phyloP scores from a whole-genome alignment of 2,329 filamentous ascomycete species.

The Colletotrichum abscissum region DNA sequence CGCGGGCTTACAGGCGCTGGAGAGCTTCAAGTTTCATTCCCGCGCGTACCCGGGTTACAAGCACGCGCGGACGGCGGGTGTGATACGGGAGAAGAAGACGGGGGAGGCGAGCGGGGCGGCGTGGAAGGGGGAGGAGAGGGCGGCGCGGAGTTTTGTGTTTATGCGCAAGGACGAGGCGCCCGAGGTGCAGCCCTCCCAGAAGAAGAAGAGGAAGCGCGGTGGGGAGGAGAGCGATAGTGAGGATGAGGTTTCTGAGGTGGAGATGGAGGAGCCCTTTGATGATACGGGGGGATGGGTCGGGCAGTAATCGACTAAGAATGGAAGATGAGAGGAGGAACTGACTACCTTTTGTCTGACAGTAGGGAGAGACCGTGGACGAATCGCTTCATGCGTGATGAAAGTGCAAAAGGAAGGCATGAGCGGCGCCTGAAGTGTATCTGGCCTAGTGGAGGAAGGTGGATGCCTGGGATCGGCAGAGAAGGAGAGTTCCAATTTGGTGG shows the following conservation, averaged over 20 bases:
- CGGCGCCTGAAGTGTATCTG: too few species aligned
- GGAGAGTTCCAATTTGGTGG: too few species aligned
- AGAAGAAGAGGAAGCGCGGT: conserved; percentile 46
- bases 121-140: conserved; percentile 55
- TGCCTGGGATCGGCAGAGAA: too few species aligned
- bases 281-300: not conserved
- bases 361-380: too few species aligned
- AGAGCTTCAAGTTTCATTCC: conserved; percentile 77
- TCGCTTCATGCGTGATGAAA: too few species aligned
- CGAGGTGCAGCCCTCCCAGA: conserved; percentile 39
- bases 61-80: conserved; percentile 79
- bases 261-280: conserved; percentile 41
- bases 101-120: conserved; percentile 53
- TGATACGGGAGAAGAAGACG: conserved; percentile 60
- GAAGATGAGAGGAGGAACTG: too few species aligned
- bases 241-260: conserved; percentile 37
- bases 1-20: conserved; percentile 74
- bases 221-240: conserved; percentile 44
- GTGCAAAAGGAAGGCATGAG: too few species aligned
- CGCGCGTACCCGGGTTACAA: conserved; percentile 77
- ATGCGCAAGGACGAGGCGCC: conserved; percentile 65
- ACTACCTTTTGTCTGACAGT: too few species aligned
- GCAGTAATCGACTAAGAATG: not conserved
- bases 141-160: conserved; percentile 71
- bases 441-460: too few species aligned